A percentile compares a stretch with the other conserved stretches of the same genome.
Evolutionary conservation across 441 rosid species (phyloP).

Genomic region (Cnidoscolus chayamansa): DNA sequence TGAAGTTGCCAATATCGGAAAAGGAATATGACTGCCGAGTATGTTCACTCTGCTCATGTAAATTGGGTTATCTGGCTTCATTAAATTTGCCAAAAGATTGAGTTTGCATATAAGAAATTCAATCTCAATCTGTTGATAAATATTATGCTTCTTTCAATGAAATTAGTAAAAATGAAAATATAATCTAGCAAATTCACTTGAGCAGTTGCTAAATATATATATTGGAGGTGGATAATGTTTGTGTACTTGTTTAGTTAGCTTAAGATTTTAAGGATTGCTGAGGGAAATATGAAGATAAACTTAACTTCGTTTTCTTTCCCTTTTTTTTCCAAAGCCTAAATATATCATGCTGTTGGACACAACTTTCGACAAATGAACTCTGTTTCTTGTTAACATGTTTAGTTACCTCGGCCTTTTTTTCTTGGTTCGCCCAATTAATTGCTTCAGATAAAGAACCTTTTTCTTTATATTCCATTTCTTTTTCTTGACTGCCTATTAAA

Average conservation of each 20-base stretch:
- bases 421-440: neutral
- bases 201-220: neutral
- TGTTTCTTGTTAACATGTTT: neutral
- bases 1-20: slow-evolving; percentile 34
- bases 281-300: neutral
- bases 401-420: neutral
- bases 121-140: neutral
- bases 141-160: slow-evolving; percentile 1
- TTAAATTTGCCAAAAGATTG: neutral
- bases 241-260: neutral
- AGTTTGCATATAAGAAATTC: neutral
- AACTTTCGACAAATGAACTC: neutral
- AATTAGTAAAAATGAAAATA: neutral
- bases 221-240: neutral
- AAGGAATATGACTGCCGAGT: slow-evolving; percentile 47
- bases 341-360: neutral
- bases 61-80: neutral
- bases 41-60: slow-evolving; percentile 14
- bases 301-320: neutral
- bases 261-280: neutral
- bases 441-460: neutral
- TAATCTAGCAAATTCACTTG: neutral
- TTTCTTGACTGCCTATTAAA: neutral
- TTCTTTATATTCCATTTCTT: neutral
- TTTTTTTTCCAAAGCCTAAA: neutral